A percentile compares a stretch with the other conserved stretches of the same genome.
phyloP scores from a whole-genome alignment of 2,329 filamentous ascomycete species.

The Venturia pyrina region DNA sequence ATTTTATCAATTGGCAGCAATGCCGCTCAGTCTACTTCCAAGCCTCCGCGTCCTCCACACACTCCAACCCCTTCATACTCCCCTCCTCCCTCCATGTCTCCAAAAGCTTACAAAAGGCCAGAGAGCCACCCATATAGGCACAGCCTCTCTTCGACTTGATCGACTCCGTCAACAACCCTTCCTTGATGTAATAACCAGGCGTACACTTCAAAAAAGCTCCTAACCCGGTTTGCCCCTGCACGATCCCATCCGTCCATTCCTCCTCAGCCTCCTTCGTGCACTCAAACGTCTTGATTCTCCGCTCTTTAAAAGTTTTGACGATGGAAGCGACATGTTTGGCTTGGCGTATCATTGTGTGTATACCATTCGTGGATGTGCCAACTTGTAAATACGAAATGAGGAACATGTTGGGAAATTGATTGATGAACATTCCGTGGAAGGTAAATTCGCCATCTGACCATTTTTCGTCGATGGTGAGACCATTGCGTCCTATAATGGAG shows the following conservation, averaged over 20 bases:
- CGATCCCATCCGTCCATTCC: slow-evolving; percentile 10
- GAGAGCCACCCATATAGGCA: slow-evolving; percentile 22
- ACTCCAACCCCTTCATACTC: slow-evolving; percentile 23
- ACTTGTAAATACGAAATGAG: slow-evolving; percentile 3
- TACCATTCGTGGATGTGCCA: slow-evolving; percentile 5
- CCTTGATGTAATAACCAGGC: slow-evolving; percentile 42
- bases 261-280: slow-evolving; percentile 6
- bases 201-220: slow-evolving; percentile 31
- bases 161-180: slow-evolving; percentile 23
- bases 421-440: slow-evolving; percentile 37
- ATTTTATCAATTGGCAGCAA: background rate
- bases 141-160: slow-evolving; percentile 18
- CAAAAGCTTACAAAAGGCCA: slow-evolving; percentile 24
- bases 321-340: slow-evolving; percentile 2
- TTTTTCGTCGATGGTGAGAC: slow-evolving; percentile 35
- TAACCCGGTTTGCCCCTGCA: background rate
- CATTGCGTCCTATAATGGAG: slow-evolving; percentile 35
- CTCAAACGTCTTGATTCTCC: slow-evolving; percentile 1
- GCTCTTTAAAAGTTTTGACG: background rate
- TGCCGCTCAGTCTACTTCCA: background rate
- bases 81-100: slow-evolving; percentile 23
- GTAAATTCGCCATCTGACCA: slow-evolving; percentile 39
- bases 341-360: slow-evolving; percentile 8
- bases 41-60: background rate
- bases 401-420: slow-evolving; percentile 11